phyloP scores from a whole-genome alignment of 305 asterid species.

The Ilex paraguariensis region DNA sequence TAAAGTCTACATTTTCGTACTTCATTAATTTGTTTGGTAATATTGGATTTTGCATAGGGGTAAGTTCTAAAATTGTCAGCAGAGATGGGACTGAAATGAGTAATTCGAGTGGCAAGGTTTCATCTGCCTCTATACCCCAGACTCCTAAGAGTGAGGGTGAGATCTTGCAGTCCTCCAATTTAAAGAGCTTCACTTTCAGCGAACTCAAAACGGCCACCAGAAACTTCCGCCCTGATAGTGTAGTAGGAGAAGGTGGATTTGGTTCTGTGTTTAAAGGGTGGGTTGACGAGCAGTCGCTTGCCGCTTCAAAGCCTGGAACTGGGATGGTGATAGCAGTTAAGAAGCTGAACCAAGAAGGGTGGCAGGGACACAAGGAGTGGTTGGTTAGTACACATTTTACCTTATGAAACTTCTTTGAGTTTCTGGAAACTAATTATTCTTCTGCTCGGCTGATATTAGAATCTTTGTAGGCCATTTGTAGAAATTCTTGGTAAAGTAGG shows the following conservation, averaged over 20 bases:
- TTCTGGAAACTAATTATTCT: not conserved
- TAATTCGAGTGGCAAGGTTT: conserved; percentile 50
- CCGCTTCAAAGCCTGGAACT: conserved; percentile 58
- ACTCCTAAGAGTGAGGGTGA: conserved; percentile 79
- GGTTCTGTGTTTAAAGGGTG: conserved; percentile 89
- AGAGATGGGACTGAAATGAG: conserved; percentile 53
- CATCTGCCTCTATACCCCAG: conserved; percentile 52
- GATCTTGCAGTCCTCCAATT: conserved; percentile 68
- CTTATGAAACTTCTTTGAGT: not conserved
- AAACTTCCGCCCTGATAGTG: conserved; percentile 75
- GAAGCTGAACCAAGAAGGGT: conserved; percentile 71
- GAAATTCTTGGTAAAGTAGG: too few species aligned
- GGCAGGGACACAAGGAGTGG: conserved; percentile 99
- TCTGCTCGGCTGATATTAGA: not conserved
- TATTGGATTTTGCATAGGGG: conserved; percentile 27
- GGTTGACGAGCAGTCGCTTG: conserved; percentile 58
- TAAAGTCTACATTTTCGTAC: not conserved
- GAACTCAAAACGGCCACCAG: conserved; percentile 71
- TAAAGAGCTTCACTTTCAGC: conserved; percentile 59
- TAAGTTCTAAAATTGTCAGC: conserved; percentile 38
- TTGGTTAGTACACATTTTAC: conserved; percentile 40
- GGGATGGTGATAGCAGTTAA: conserved; percentile 78
- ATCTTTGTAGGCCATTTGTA: not conserved
- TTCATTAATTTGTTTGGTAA: not conserved
- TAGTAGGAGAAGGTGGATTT: conserved; percentile 81